These are phyloP conservation scores for Alternaria ethzedia DNA, from an alignment of 2,329 filamentous ascomycete species.

Conservation along the genomic window DNA sequence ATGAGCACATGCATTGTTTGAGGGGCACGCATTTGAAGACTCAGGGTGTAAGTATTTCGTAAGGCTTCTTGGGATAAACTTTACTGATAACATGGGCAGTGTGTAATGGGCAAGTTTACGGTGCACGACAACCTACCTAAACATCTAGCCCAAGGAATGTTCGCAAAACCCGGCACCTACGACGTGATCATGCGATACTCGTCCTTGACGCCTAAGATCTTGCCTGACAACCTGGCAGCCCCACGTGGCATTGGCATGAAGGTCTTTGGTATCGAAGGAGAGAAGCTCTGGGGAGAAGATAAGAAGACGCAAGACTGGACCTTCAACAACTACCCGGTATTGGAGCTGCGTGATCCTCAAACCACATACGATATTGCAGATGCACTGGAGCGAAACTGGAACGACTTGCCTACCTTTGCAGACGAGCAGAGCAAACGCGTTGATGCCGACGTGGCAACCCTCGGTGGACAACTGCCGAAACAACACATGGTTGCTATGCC, in stretches of 20 bases:
- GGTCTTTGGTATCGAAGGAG: conserved; percentile 56
- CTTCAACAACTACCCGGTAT: conserved; percentile 57
- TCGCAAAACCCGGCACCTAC: conserved; percentile 30
- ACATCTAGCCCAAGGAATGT: conserved; percentile 50
- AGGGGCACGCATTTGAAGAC: conserved; percentile 55
- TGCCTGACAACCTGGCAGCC: conserved; percentile 45
- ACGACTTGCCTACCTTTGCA: conserved; percentile 31
- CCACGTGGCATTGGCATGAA: conserved; percentile 59
- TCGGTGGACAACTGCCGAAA: conserved; percentile 29
- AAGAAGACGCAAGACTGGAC: conserved; percentile 54
- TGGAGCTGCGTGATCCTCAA: conserved; percentile 56
- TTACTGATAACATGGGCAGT: conserved; percentile 5
- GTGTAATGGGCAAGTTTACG: conserved; percentile 55
- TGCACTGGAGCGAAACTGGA: conserved; percentile 33
- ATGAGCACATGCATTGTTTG: conserved; percentile 45
- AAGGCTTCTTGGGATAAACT: neutral
- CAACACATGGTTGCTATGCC: conserved; percentile 40
- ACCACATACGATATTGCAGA: conserved; percentile 53
- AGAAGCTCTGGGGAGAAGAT: conserved; percentile 37
- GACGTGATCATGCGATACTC: conserved; percentile 39
- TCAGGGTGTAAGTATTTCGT: conserved; percentile 47
- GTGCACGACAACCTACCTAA: conserved; percentile 52
- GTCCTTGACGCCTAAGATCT: conserved; percentile 33
- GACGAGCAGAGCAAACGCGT: conserved; percentile 53
- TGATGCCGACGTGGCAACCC: conserved; percentile 39